Evolutionary conservation across 1,139 yeast genomes (phyloP).

Genomic region (Blastobotrys niveus): DNA sequence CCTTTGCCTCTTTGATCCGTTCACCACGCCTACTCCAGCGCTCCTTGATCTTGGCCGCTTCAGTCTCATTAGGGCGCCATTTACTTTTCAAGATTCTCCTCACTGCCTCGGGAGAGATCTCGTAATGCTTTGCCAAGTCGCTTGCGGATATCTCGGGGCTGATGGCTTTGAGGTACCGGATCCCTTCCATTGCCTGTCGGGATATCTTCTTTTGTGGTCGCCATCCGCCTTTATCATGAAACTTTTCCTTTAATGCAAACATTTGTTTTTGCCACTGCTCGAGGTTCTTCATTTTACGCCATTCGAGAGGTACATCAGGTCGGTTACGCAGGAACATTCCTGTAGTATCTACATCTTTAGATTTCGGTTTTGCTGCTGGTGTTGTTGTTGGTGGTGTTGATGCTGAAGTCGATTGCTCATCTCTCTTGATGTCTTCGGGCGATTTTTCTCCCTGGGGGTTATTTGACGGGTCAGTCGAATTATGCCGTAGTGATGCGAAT

Average conservation of each 20-base stretch:
- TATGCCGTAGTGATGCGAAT: background rate
- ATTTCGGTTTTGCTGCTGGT: background rate
- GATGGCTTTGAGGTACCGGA: constrained; percentile 48
- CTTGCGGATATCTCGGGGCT: constrained; percentile 55
- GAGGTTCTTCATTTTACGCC: constrained; percentile 39
- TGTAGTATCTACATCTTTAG: constrained; percentile 6
- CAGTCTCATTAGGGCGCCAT: constrained; percentile 67
- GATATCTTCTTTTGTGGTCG: constrained; percentile 63
- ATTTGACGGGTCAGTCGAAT: background rate
- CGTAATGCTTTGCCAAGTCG: constrained; percentile 59
- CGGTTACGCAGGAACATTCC: constrained; percentile 13
- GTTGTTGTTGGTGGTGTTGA: background rate
- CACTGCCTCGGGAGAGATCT: constrained; percentile 76
- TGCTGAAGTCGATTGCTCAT: background rate
- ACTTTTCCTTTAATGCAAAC: constrained; percentile 53
- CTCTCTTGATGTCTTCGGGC: background rate
- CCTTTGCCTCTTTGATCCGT: constrained; percentile 24
- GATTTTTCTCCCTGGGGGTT: background rate
- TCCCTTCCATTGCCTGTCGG: constrained; percentile 62
- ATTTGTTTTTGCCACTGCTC: constrained; percentile 69
- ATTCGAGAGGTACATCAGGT: constrained; percentile 38
- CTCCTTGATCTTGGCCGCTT: constrained; percentile 37
- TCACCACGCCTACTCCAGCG: constrained; percentile 50
- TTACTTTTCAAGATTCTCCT: constrained; percentile 70
- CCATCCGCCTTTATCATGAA: constrained; percentile 52